phyloP scores from a whole-genome alignment of 176 grass and related monocot genomes.

The Lolium multiflorum region DNA sequence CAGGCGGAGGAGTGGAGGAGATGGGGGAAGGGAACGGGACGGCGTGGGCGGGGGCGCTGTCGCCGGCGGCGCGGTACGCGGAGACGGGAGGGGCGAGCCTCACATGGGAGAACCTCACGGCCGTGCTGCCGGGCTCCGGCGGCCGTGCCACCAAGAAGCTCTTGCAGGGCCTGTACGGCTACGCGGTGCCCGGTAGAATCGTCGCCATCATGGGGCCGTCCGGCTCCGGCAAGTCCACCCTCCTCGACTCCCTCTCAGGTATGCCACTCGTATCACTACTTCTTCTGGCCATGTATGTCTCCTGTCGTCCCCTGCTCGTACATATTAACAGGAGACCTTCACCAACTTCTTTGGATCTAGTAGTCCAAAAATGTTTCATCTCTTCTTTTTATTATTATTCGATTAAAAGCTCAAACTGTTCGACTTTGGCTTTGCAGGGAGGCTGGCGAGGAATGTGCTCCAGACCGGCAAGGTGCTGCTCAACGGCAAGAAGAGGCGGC shows the following conservation, averaged over 20 bases:
- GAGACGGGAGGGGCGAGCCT: slow-evolving; percentile 68
- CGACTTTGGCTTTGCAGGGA: slow-evolving; percentile 51
- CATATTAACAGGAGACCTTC: neutral
- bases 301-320: neutral
- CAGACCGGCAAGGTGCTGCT: slow-evolving; percentile 86
- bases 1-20: too few relatives aligned
- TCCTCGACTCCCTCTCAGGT: slow-evolving; percentile 95
- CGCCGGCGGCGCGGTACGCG: slow-evolving; percentile 46
- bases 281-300: neutral
- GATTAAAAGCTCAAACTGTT: neutral
- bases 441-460: slow-evolving; percentile 89
- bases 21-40: slow-evolving; percentile 34
- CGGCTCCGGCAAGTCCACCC: slow-evolving; percentile 96
- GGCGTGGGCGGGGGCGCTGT: slow-evolving; percentile 52
- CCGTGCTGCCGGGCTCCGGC: slow-evolving; percentile 72
- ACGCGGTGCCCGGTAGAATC: slow-evolving; percentile 85
- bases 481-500: slow-evolving; percentile 91
- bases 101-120: slow-evolving; percentile 97
- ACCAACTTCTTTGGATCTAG: slow-evolving; percentile 5
- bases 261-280: neutral
- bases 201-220: slow-evolving; percentile 96
- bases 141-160: slow-evolving; percentile 71
- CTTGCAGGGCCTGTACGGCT: slow-evolving; percentile 78
- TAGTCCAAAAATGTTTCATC: neutral
- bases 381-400: neutral